A percentile compares a stretch with the other conserved stretches of the same genome.
Evolutionary conservation across 306 rosid genomes (phyloP).

Genomic region (Amphicarpaea edgeworthii): DNA sequence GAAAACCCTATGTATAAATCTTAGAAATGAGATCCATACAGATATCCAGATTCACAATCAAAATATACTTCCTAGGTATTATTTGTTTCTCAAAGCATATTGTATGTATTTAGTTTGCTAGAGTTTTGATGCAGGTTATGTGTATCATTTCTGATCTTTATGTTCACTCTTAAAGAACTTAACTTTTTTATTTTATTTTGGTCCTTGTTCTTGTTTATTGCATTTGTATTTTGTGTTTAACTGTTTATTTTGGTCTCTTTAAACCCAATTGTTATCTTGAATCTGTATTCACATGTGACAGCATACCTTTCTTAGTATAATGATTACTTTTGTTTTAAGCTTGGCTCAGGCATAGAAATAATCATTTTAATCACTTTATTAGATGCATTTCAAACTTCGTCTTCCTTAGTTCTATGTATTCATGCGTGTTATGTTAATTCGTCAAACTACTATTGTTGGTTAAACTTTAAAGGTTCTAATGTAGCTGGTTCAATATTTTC

Average conservation of each 20-base stretch:
- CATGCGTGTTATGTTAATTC: constrained; percentile 13
- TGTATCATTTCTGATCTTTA: constrained; percentile 13
- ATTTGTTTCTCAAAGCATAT: constrained; percentile 24
- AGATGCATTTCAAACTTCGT: constrained; percentile 35
- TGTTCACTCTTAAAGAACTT: background rate
- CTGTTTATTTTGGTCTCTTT: background rate
- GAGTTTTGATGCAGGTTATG: constrained; percentile 12
- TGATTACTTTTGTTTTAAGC: constrained; percentile 18
- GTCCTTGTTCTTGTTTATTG: background rate
- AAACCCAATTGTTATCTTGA: background rate
- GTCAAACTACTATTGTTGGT: constrained; percentile 34
- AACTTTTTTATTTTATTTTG: background rate
- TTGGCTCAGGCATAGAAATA: constrained; percentile 14
- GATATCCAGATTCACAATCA: constrained; percentile 94
- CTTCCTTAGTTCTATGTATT: constrained; percentile 23
- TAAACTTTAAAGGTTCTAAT: constrained; percentile 49
- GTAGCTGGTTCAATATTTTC: constrained; percentile 33
- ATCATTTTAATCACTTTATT: constrained; percentile 20
- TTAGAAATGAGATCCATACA: constrained; percentile 76
- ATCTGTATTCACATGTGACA: background rate
- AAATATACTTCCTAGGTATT: constrained; percentile 96
- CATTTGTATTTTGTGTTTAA: background rate
- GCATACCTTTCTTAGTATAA: background rate
- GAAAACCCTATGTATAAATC: constrained; percentile 75
- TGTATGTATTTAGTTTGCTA: constrained; percentile 21